phyloP scores from a whole-genome alignment of 371 early-diverging fungal species.

The Mucor irregularis region DNA sequence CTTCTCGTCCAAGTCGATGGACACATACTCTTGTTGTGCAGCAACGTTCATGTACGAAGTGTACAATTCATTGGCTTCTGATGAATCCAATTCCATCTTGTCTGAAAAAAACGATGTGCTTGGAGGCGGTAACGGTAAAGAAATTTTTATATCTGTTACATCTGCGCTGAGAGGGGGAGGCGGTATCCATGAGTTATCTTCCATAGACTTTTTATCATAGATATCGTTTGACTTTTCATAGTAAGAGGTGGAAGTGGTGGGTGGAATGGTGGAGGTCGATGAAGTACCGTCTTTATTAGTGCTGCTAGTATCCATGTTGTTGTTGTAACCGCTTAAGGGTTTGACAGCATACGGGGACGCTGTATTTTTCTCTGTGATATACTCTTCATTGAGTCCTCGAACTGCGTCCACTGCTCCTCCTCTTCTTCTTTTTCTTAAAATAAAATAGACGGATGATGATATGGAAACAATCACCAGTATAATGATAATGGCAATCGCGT shows the following conservation, averaged over 20 bases:
- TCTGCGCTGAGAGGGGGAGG: background rate
- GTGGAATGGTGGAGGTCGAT: conserved; percentile 1
- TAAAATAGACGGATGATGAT: conserved; percentile 5
- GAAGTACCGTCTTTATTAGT: background rate
- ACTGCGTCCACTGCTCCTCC: conserved; percentile 12
- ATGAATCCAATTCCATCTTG: conserved; percentile 42
- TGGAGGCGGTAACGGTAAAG: conserved; percentile 29
- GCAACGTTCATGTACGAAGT: conserved; percentile 24
- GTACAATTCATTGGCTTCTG: conserved; percentile 32
- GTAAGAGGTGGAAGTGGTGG: background rate
- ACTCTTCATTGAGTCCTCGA: conserved; percentile 3
- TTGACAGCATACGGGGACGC: conserved; percentile 1
- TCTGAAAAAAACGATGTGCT: conserved; percentile 41
- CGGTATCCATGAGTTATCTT: background rate
- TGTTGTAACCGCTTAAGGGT: conserved; percentile 1
- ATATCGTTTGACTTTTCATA: background rate
- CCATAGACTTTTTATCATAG: background rate
- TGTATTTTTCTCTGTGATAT: background rate
- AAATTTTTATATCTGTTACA: conserved; percentile 2
- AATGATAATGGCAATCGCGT: conserved; percentile 24
- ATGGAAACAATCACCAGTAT: conserved; percentile 10
- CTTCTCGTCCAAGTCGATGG: conserved; percentile 14
- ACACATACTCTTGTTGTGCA: conserved; percentile 7
- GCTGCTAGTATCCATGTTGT: background rate
- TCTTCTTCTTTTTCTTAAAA: conserved; percentile 10